Conservation (phyloP, 306 rosid genomes). For the Crataegus laevigata region DNA sequence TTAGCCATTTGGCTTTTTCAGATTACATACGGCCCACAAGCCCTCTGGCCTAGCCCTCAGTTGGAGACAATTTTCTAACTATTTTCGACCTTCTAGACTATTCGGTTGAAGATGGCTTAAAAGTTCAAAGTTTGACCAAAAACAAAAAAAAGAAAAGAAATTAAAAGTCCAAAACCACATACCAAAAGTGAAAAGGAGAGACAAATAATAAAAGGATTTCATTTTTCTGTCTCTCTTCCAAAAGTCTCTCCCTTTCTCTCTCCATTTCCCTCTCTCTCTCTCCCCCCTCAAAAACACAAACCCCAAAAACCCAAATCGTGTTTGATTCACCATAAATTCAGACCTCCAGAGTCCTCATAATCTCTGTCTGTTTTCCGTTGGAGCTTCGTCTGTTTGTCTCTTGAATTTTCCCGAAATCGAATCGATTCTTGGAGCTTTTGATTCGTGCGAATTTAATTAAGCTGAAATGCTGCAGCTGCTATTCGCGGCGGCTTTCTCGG, state of each 20-base stretch:
- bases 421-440: not conserved
- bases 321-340: not conserved
- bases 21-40: no score
- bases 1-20: no score
- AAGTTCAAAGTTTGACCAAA: not conserved
- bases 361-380: not conserved
- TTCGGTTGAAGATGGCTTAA: no score
- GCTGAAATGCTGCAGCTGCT: conserved; percentile 57
- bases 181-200: not conserved
- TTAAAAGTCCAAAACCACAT: not conserved
- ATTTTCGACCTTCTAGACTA: no score
- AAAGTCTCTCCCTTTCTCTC: not conserved
- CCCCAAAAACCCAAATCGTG: not conserved
- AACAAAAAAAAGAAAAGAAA: no score
- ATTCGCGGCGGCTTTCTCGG: conserved; percentile 86
- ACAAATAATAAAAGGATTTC: not conserved
- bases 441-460: not conserved
- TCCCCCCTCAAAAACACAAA: not conserved
- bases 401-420: not conserved
- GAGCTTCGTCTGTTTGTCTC: not conserved
- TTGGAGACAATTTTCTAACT: no score
- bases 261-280: not conserved
- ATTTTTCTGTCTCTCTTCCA: not conserved
- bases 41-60: no score
- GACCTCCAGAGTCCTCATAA: not conserved